Conservation (phyloP, 257 asterid species). For the Fraxinus pennsylvanica region DNA sequence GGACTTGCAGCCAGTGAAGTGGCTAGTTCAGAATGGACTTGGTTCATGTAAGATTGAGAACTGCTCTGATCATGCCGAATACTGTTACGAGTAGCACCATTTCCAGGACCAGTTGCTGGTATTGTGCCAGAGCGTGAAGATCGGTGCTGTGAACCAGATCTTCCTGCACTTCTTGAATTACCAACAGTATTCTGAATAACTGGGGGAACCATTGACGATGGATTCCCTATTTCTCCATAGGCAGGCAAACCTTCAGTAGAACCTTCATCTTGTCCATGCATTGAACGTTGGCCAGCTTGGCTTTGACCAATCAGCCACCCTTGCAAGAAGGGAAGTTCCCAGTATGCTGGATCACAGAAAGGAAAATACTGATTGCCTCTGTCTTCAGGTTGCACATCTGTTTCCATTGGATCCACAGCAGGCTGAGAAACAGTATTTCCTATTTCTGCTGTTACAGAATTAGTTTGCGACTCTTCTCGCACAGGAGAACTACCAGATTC, state of each 20-base stretch:
- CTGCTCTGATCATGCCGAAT: slow-evolving; percentile 49
- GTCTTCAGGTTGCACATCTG: slow-evolving; percentile 62
- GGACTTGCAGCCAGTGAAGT: slow-evolving; percentile 86
- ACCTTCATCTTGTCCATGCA: slow-evolving; percentile 55
- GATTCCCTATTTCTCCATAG: slow-evolving; percentile 44
- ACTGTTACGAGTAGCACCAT: slow-evolving; percentile 44
- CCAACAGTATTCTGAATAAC: slow-evolving; percentile 42
- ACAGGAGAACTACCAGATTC: slow-evolving; percentile 51
- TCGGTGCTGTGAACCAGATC: slow-evolving; percentile 70
- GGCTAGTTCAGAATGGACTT: slow-evolving; percentile 81
- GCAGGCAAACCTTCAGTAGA: slow-evolving; percentile 47
- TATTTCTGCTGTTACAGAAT: slow-evolving; percentile 46
- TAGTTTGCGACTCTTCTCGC: slow-evolving; percentile 47
- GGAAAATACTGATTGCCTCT: slow-evolving; percentile 71
- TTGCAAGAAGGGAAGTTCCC: slow-evolving; percentile 94
- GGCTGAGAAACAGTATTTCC: slow-evolving; percentile 48
- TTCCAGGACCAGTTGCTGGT: slow-evolving; percentile 44
- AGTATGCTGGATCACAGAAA: slow-evolving; percentile 77
- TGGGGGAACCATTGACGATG: slow-evolving; percentile 43
- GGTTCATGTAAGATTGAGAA: slow-evolving; percentile 60
- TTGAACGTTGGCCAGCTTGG: slow-evolving; percentile 72
- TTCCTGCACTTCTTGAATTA: slow-evolving; percentile 54
- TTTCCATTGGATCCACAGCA: slow-evolving; percentile 65
- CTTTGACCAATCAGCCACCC: slow-evolving; percentile 97
- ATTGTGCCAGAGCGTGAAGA: slow-evolving; percentile 58